These are phyloP conservation scores for Huntiella bhutanensis DNA, from an alignment of 2,329 filamentous ascomycete genomes.

Conservation along the genomic window DNA sequence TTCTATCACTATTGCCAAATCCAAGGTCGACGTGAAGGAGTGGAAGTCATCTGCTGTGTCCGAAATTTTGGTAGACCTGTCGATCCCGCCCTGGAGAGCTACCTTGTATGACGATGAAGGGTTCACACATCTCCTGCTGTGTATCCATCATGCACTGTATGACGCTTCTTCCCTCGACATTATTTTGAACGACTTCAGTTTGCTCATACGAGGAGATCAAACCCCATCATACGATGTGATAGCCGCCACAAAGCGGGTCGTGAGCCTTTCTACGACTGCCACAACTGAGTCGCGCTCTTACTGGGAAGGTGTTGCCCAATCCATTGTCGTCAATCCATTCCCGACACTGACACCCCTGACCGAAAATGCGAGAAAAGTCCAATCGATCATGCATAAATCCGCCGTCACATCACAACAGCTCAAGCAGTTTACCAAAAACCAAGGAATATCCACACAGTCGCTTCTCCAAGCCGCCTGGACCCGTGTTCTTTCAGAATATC, in stretches of 20 bases:
- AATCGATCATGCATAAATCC: constrained; percentile 18
- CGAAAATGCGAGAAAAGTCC: constrained; percentile 16
- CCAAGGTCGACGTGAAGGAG: constrained; percentile 17
- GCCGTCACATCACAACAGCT: not conserved
- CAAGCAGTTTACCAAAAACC: not conserved
- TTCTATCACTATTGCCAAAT: not conserved
- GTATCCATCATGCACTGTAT: constrained; percentile 61
- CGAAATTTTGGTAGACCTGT: constrained; percentile 24
- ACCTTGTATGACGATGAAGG: constrained; percentile 22
- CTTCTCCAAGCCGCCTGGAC: constrained; percentile 64
- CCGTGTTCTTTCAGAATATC: constrained; percentile 53
- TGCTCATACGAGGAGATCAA: constrained; percentile 14
- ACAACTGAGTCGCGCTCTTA: constrained; percentile 22
- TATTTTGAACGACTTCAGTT: constrained; percentile 41
- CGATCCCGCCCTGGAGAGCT: constrained; percentile 45
- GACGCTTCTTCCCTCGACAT: constrained; percentile 56
- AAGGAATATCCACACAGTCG: constrained; percentile 56
- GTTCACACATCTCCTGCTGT: constrained; percentile 19
- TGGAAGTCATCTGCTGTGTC: constrained; percentile 21
- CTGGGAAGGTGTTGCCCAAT: constrained; percentile 41
- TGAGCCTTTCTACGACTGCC: not conserved
- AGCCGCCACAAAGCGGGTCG: not conserved
- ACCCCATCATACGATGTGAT: not conserved
- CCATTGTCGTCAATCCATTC: constrained; percentile 47
- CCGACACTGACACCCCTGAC: constrained; percentile 52